Evolutionary conservation across 1,139 yeast species (phyloP), one percentile per base, ranked within the genome.

Genomic region (Yamadazyma taylorii): DNA sequence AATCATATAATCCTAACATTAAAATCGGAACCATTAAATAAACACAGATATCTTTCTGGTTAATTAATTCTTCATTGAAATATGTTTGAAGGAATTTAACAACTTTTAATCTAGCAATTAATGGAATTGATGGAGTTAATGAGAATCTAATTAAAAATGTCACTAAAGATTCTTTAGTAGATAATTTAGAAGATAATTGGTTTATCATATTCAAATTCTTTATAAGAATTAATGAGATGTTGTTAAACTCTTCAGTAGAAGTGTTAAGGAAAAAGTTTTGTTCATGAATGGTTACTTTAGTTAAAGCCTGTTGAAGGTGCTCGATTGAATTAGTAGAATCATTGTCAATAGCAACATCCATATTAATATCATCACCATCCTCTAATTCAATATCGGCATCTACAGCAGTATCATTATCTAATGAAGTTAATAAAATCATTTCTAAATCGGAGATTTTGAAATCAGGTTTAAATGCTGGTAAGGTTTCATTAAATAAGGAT

Each of bases 341-440:
- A 8, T 27, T 21, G 4, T 8, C 13, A 6, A 5, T 21, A 16
- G 28, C 35, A n/a, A 37, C 41, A 12, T 33, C 34, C 11, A 22
- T 26, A 14, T 32, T 26, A 25, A 41, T 41, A 6, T 31, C 32
- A 15, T 6, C 30, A 27, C n/a, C 21, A 3, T 39, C 36, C 31
- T 52, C 47, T 27, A 63, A 55, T 11, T 51, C 48, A 17, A 58
- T 39, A 3, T 40, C 60, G n/a, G 51, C 47, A n/a, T 58, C 41
- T 23, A 41, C 32, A 15, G 40, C 35, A 12, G 47, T 48, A 16
- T 53, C 54, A 11, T 54, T 55, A 19, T 61, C 61, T 23, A 83
- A 63, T 2, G 88, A 79, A 2, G 82, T 69, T 63, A 85, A 84
- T 35, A 86, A 64, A 41, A 73, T 69, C 69, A 86, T 75, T 61